Evolutionary conservation across 202 grass and related monocot species (phyloP).

Genomic region (Carex arenaria): DNA sequence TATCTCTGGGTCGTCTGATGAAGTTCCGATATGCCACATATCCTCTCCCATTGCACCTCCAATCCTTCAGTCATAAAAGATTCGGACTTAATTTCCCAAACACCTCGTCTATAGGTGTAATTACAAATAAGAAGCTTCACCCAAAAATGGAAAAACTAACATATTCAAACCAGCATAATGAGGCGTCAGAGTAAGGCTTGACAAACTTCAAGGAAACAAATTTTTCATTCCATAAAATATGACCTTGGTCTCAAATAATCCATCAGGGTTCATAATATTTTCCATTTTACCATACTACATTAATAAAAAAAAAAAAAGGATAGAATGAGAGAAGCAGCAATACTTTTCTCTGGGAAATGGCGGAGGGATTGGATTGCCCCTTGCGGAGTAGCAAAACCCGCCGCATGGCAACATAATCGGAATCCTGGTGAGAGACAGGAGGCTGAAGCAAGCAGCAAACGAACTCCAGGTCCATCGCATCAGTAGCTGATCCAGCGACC

Average conservation of each 20-base stretch:
- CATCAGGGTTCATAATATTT: neutral
- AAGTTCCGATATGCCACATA: constrained; percentile 77
- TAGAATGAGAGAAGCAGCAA: neutral
- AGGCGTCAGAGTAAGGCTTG: neutral
- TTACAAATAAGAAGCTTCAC: neutral
- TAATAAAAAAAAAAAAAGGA: neutral
- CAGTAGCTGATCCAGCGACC: neutral
- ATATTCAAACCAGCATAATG: neutral
- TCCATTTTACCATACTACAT: neutral
- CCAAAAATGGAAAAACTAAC: neutral
- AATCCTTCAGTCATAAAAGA: constrained; percentile 46
- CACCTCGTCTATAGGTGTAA: neutral
- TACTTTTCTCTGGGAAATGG: constrained; percentile 61
- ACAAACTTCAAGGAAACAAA: neutral
- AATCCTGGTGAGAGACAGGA: constrained; percentile 51
- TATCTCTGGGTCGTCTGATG: constrained; percentile 54
- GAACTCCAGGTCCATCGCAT: constrained; percentile 57
- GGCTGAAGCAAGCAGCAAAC: constrained; percentile 89
- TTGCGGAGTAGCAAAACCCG: constrained; percentile 74
- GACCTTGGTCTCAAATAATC: neutral
- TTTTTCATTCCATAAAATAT: neutral
- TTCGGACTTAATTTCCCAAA: constrained; percentile 22
- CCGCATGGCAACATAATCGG: constrained; percentile 69
- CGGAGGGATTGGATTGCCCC: constrained; percentile 29
- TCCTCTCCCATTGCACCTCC: constrained; percentile 83